Evolutionary conservation across 495 filamentous ascomycete species (phyloP), one percentile per base, ranked within the genome.

Genomic region (Lentithecium fluviatile): DNA sequence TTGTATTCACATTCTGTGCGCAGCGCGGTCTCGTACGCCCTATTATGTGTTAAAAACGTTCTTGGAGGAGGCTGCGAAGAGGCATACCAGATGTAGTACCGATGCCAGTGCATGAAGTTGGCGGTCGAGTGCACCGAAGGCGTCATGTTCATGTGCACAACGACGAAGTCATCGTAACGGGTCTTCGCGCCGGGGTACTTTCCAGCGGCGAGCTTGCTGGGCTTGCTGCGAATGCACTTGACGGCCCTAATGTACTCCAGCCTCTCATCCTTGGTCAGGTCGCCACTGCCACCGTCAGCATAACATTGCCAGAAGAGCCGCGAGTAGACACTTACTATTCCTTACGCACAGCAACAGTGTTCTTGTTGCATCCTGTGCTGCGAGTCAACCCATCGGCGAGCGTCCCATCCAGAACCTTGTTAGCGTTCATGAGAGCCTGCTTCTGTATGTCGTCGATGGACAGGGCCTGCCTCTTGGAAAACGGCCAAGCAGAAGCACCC

Each of bases 41-140:
- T 64, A 17, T 37, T 24, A 21, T 7, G 10, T 29, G 42, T 58
- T 42, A 61, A 47, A n/a, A 20, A 5, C 19, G 26, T 37, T 3
- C 20, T 1, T 11, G 15, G 13, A 12, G 24, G 24, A 34, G 10
- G 1, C 11, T 13, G 36, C 7, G 23, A 12, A 19, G 12, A 23
- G 7, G 32, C 43, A 21, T 49, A 64, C 61, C 56, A 64, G 42
- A 67, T 64, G 34, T 63, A 67, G 37, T 64, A 67, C 37, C 64
- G 38, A 46, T 67, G 64, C 64, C 64, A 67, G 55, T 63, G 59
- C 59, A 67, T 51, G 37, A 67, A 67, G 55, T 62, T 58, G 47
- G 52, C 64, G 15, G 59, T 66, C 1, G n/a, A 25, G 32, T 67
- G 64, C 21, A 67, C 60, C 11, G 55, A 56, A 24, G 59, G 59